Percentiles rank a stretch among this genome's conserved stretches.
Evolutionary conservation across 2,329 filamentous ascomycete species (phyloP).

Genomic region (Pestalotiopsis fici): DNA sequence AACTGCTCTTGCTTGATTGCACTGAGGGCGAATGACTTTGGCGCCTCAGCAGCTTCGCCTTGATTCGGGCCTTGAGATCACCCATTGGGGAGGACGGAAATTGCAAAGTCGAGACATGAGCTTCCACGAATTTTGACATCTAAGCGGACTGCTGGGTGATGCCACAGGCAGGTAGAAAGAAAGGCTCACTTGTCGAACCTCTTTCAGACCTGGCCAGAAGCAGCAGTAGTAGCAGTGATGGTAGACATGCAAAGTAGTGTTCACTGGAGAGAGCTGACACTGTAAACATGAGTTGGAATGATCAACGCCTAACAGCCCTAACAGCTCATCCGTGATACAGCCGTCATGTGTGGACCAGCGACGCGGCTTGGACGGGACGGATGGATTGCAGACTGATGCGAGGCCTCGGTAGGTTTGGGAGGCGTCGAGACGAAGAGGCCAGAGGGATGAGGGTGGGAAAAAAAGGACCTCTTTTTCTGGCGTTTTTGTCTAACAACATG

Average conservation of each 20-base stretch:
- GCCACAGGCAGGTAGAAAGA: background rate
- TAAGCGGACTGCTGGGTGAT: background rate
- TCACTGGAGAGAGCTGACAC: background rate
- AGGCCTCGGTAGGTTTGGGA: background rate
- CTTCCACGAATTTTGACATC: conserved; percentile 3
- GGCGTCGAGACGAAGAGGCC: background rate
- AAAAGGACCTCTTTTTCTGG: background rate
- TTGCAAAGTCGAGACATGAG: conserved; percentile 10
- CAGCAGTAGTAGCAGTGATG: conserved; percentile 9
- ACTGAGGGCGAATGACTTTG: conserved; percentile 11
- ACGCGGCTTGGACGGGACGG: background rate
- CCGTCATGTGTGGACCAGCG: background rate
- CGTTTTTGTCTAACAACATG: background rate
- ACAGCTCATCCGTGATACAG: background rate
- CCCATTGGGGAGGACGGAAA: conserved; percentile 9
- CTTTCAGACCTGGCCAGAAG: background rate
- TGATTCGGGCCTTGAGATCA: conserved; percentile 15
- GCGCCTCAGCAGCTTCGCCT: conserved; percentile 14
- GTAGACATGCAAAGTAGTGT: background rate
- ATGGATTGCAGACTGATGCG: background rate
- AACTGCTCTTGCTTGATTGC: conserved; percentile 10
- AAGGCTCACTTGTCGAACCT: background rate
- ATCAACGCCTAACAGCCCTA: background rate
- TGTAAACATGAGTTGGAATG: background rate
- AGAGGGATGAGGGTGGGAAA: background rate